phyloP scores from a whole-genome alignment of 805 yeast genomes.

The Nakazawaea anatomiae region DNA sequence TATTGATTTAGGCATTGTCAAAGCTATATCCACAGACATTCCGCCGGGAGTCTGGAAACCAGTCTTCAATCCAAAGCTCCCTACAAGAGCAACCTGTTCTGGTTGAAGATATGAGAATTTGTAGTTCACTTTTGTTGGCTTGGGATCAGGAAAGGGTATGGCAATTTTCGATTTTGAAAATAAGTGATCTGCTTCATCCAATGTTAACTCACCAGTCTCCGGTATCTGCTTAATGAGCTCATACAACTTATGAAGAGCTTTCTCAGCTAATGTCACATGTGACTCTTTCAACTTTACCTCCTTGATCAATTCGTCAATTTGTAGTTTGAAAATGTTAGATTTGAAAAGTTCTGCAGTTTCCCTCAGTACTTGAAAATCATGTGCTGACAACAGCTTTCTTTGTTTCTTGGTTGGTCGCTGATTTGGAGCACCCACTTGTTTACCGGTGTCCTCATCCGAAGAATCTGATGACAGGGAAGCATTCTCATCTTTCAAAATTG shows the following conservation, averaged over 20 bases:
- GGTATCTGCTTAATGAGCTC: constrained; percentile 64
- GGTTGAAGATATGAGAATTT: constrained; percentile 68
- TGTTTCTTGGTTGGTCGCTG: constrained; percentile 8
- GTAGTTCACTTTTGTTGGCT: constrained; percentile 65
- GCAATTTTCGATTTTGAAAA: constrained; percentile 41
- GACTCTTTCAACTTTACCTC: constrained; percentile 74
- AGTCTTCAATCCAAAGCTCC: constrained; percentile 85
- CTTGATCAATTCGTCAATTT: constrained; percentile 83
- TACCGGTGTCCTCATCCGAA: constrained; percentile 2
- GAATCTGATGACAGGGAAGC: neutral
- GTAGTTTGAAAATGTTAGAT: constrained; percentile 90
- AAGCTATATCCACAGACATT: constrained; percentile 67
- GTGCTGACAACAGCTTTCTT: constrained; percentile 46
- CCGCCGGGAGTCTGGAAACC: constrained; percentile 58
- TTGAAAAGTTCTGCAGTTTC: constrained; percentile 93
- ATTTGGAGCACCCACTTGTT: neutral
- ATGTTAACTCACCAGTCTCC: constrained; percentile 39
- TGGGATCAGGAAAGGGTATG: constrained; percentile 89
- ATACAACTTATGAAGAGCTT: constrained; percentile 67
- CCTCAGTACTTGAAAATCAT: constrained; percentile 85
- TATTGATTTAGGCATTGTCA: constrained; percentile 72
- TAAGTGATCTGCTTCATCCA: constrained; percentile 54
- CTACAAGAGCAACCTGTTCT: constrained; percentile 69
- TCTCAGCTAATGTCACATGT: constrained; percentile 61
- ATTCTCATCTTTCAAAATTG: constrained; percentile 5